These are phyloP conservation scores for Prunus armeniaca DNA, from an alignment of 306 rosid species.

Conservation along the genomic window DNA sequence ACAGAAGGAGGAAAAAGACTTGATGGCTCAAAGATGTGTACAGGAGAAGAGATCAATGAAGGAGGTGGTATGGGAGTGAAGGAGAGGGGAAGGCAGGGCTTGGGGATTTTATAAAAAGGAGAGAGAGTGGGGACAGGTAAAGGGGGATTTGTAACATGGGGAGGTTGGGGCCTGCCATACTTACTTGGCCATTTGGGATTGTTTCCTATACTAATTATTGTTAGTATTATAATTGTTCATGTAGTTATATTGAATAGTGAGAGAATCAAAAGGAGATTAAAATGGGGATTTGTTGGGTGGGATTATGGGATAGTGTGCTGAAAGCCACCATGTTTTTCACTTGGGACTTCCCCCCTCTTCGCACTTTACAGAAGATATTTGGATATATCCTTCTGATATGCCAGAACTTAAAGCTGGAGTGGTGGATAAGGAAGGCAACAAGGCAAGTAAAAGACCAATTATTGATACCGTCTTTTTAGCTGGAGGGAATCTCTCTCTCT, in stretches of 20 bases:
- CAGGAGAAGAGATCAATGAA: constrained; percentile 11
- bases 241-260: background rate
- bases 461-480: constrained; percentile 54
- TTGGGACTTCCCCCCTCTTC: constrained; percentile 30
- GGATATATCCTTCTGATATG: constrained; percentile 27
- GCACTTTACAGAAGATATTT: constrained; percentile 12
- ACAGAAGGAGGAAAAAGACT: constrained; percentile 1
- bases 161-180: constrained; percentile 79
- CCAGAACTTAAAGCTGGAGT: constrained; percentile 37
- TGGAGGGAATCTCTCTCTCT: constrained; percentile 46
- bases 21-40: constrained; percentile 22
- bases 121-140: constrained; percentile 35
- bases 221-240: constrained; percentile 9
- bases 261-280: constrained; percentile 39
- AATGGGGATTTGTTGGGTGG: constrained; percentile 18
- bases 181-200: constrained; percentile 48
- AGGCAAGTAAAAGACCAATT: constrained; percentile 47
- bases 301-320: constrained; percentile 23
- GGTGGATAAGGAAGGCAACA: constrained; percentile 61
- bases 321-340: constrained; percentile 18
- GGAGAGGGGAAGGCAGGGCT: constrained; percentile 38
- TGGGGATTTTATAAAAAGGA: constrained; percentile 46
- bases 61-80: constrained; percentile 33
- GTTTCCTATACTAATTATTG: constrained; percentile 19
- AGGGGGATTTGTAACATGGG: constrained; percentile 65